Base-by-base conservation (phyloP, 2,329 filamentous ascomycete genomes). In the Colletotrichum sp. region DNA sequence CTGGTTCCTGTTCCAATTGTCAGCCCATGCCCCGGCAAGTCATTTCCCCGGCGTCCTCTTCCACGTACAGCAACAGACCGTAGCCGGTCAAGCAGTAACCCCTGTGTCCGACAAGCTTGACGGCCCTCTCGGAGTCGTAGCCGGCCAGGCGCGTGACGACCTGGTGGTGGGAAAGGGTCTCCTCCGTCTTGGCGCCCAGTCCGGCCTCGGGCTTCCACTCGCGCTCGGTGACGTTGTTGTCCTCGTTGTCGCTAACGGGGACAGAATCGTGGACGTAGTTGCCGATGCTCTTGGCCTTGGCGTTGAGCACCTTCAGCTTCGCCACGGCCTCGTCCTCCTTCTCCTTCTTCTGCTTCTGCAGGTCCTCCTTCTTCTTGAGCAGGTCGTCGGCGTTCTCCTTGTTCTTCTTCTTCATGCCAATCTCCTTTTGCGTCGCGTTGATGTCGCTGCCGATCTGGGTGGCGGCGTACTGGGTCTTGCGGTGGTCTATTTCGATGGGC, bases 201-300 rank as follows among this genome's bases (percentile, higher is more conserved):
- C 87, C 90, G 69, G 93, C 93, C 79, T 95, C 93, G 1, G 96
- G 96, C 7, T 92, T 91, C 96, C 96, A 99, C 34, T 90, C 94
- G 81, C 93, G 92, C 80, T 95, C 89, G 36, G 96, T 85, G 57
- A 88, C 89, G 85, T 99, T 99, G 89, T 98, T 91, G 84, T 97
- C 96, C 91, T 89, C 96, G 83, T 95, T 95, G 82, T 96, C 90
- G 86, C 93, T 95, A 78, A 97, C 88, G 13, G 95, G 95, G 10
- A 98, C 96, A 18, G 94, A 95, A 30, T 95, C 93, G 87, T 99
- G 96, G 70, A 99, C 97, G 85, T 96, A 92, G 86, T 98, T 98
- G 79, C 95, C 97, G 80, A 99, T 94, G 2, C 92, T 93, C 85
- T 94, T 95, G 81, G 96, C 92, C 88, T 98, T 98, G 81, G 89